Base-by-base conservation (phyloP, 2,329 filamentous ascomycete species). In the Colletotrichum musicola region DNA sequence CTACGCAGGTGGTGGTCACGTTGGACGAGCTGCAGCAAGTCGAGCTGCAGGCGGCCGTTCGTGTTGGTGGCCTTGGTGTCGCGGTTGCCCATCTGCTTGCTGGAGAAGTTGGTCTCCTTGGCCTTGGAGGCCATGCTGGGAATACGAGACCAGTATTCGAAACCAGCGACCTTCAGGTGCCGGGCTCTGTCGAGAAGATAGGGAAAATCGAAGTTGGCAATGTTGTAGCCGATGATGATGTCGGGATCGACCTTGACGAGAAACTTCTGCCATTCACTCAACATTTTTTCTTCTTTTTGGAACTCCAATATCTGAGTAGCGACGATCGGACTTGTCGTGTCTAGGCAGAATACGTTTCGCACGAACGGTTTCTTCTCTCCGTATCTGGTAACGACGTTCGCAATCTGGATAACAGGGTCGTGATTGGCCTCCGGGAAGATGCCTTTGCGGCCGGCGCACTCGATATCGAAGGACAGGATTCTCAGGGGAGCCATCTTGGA, bases 141-240 rank as follows among this genome's bases (percentile, higher is more conserved):
- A 22, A 98, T 80, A 71, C 96, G 89, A 22, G 94, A 91, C 93
- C 93, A 97, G 78, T 92, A 95, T 6, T 96, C 92, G 73, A 99
- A 99, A 0, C 87, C 88, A 1, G 79, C 80, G 44, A 94, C 89
- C 75, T 96, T 97, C 30, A 99, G 85, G 77, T 97, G 90, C 72
- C 88, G 93, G 10, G 95, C 96, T 53, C 96, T 89, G 64, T 97
- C 93, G 12, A 99, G 86, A 0, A 99, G 88, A 77, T 99, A 99
- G 0, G 95, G 95, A 72, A 99, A 98, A 83, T 99, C 96, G 81
- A 99, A 99, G 82, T 99, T 99, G 77, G 93, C 85, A 81, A 97
- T 99, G 80, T 99, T 99, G 90, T 99, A 99, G 53, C 96, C 96
- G 63, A 97, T 99, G 75, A 99, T 97, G 72, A 99, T 93, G 81